Evolutionary conservation across 2,329 filamentous ascomycete species (phyloP).

Genomic region (Chaetomium olivaceum): DNA sequence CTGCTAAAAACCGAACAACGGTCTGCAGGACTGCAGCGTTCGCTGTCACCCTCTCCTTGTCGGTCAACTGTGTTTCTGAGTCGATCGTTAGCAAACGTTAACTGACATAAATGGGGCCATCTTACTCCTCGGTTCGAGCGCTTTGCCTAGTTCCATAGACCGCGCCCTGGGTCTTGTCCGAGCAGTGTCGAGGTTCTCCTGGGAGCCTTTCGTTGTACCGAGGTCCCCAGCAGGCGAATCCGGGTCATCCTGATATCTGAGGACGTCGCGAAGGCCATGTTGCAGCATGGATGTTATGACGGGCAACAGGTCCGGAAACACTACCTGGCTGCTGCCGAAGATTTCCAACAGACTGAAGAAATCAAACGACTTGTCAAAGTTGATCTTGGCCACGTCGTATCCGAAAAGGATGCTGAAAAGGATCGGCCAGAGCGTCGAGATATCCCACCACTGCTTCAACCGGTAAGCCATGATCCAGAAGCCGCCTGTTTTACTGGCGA

Average conservation of each 20-base stretch:
- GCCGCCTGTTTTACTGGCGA: slow-evolving; percentile 78
- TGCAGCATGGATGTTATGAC: slow-evolving; percentile 87
- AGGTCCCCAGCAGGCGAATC: slow-evolving; percentile 50
- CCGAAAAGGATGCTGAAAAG: slow-evolving; percentile 89
- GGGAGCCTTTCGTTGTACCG: slow-evolving; percentile 28
- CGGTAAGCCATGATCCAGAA: slow-evolving; percentile 82
- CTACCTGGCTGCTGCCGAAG: slow-evolving; percentile 68
- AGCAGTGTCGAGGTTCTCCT: slow-evolving; percentile 30
- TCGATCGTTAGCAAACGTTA: slow-evolving; percentile 24
- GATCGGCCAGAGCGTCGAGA: slow-evolving; percentile 80
- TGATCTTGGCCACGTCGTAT: slow-evolving; percentile 71
- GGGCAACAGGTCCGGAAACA: slow-evolving; percentile 74
- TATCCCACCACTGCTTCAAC: slow-evolving; percentile 85
- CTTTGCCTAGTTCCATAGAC: slow-evolving; percentile 67
- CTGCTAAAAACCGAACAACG: slow-evolving; percentile 74
- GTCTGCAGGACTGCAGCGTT: slow-evolving; percentile 70
- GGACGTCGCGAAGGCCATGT: slow-evolving; percentile 72
- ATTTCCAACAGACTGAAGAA: slow-evolving; percentile 71
- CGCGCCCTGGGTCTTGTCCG: slow-evolving; percentile 51
- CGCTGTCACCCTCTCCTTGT: slow-evolving; percentile 53
- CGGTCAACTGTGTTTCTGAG: slow-evolving; percentile 44
- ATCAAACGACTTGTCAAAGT: slow-evolving; percentile 73
- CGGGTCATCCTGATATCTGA: slow-evolving; percentile 61
- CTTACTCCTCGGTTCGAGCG: slow-evolving; percentile 57
- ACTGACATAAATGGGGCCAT: slow-evolving; percentile 4